Evolutionary conservation across 2,329 filamentous ascomycete genomes (phyloP).

Genomic region (Verticillium albo-atrum): DNA sequence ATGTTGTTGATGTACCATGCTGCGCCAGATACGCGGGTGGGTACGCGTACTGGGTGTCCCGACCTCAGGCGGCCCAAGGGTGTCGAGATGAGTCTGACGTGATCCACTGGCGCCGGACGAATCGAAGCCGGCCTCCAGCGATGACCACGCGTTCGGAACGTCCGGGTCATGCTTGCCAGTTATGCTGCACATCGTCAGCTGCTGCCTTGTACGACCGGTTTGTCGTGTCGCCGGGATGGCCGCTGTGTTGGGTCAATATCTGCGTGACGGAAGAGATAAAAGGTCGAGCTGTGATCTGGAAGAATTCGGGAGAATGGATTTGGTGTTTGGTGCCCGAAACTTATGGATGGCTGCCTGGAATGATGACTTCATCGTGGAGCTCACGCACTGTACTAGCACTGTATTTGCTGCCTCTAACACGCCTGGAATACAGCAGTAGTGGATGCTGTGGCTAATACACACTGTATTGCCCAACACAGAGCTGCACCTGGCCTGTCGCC

Average conservation of each 20-base stretch:
- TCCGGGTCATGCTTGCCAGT: background rate
- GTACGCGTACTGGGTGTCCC: background rate
- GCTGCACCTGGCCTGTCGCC: too few relatives aligned
- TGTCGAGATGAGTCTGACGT: background rate
- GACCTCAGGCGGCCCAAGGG: background rate
- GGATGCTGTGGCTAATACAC: too few relatives aligned
- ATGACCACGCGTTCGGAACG: background rate
- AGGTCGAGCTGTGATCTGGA: background rate
- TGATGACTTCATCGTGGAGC: too few relatives aligned
- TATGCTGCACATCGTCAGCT: background rate
- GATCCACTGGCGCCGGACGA: background rate
- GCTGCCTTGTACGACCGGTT: background rate
- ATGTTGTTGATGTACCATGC: background rate
- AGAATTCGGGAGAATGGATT: background rate
- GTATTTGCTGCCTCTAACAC: too few relatives aligned
- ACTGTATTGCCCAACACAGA: too few relatives aligned
- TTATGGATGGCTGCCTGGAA: background rate
- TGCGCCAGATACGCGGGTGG: background rate
- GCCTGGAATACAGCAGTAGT: too few relatives aligned
- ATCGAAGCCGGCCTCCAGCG: background rate
- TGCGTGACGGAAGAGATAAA: too few relatives aligned
- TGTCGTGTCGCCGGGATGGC: too few relatives aligned
- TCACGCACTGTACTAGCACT: too few relatives aligned
- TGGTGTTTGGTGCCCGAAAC: background rate
- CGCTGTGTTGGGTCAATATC: too few relatives aligned